A percentile compares a stretch with the other conserved stretches of the same genome.
Conservation (phyloP, 139 green algal genomes). For the Volvox africanus region DNA sequence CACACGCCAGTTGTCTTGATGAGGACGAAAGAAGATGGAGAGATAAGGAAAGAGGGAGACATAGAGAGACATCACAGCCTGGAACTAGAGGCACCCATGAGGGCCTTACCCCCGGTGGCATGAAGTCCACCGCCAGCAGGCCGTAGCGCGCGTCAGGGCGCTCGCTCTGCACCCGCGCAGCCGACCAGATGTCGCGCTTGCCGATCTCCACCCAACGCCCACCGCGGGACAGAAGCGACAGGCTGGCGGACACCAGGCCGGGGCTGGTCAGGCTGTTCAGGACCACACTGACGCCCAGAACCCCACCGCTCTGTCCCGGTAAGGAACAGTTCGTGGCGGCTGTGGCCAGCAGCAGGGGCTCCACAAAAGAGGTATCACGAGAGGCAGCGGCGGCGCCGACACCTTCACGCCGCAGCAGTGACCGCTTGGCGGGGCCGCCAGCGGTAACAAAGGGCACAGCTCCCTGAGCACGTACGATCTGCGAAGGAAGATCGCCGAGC, state of each 20-base stretch:
- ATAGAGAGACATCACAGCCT: no score
- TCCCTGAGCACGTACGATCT: conserved; percentile 64
- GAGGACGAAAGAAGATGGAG: no score
- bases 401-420: conserved; percentile 67
- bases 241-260: conserved; percentile 87
- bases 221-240: conserved; percentile 69
- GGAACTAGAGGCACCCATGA: neutral
- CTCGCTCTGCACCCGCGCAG: conserved; percentile 54
- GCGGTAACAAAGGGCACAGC: conserved; percentile 66
- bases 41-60: no score
- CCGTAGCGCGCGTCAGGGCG: conserved; percentile 83
- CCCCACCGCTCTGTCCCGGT: neutral
- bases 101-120: conserved; percentile 63
- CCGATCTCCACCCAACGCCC: conserved; percentile 87
- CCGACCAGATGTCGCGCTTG: conserved; percentile 91
- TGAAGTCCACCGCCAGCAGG: conserved; percentile 91
- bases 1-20: no score
- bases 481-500: no score
- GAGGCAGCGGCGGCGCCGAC: conserved; percentile 47
- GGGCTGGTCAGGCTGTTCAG: conserved; percentile 94
- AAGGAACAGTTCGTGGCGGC: neutral
- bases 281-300: conserved; percentile 65
- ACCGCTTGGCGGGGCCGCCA: conserved; percentile 72
- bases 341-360: conserved; percentile 30
- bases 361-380: conserved; percentile 49